Evolutionary conservation across 2,329 filamentous ascomycete genomes (phyloP).

Genomic region (Pseudocercospora crystallina): DNA sequence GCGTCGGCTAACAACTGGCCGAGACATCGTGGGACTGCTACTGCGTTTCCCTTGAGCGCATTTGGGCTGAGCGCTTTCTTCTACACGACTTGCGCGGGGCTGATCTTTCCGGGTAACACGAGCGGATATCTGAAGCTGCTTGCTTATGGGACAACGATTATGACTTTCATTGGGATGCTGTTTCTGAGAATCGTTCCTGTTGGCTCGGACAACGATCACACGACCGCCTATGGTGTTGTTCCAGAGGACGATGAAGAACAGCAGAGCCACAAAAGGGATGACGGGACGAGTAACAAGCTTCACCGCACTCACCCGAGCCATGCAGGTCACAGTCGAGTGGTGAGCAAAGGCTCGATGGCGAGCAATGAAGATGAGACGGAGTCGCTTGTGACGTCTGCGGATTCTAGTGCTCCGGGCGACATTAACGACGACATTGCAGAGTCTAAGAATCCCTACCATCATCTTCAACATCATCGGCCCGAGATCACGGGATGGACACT

Average conservation of each 20-base stretch:
- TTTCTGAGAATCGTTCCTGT: conserved; percentile 72
- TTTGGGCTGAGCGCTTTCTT: conserved; percentile 97
- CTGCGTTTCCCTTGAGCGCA: conserved; percentile 86
- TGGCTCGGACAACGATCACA: conserved; percentile 45
- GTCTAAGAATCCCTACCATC: conserved; percentile 46
- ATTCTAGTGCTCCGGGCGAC: conserved; percentile 54
- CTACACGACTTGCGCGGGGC: conserved; percentile 76
- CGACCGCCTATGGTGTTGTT: conserved; percentile 56
- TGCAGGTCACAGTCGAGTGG: conserved; percentile 4
- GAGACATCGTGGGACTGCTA: conserved; percentile 85
- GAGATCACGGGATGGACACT: conserved; percentile 86
- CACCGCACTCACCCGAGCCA: conserved; percentile 12
- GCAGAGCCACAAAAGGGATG: conserved; percentile 17
- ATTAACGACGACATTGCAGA: conserved; percentile 45
- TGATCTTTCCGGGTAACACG: conserved; percentile 81
- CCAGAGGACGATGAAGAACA: conserved; percentile 38
- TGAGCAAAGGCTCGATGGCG: conserved; percentile 10
- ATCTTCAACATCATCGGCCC: conserved; percentile 67
- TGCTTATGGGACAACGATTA: conserved; percentile 71
- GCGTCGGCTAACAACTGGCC: conserved; percentile 86
- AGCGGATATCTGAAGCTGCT: conserved; percentile 78
- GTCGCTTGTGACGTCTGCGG: conserved; percentile 69
- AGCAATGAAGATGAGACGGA: conserved; percentile 69
- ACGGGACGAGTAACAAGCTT: conserved; percentile 15
- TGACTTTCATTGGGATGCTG: conserved; percentile 77